Evolutionary conservation across 176 grass and related monocot species (phyloP).

Genomic region (Saccharum spontaneum): DNA sequence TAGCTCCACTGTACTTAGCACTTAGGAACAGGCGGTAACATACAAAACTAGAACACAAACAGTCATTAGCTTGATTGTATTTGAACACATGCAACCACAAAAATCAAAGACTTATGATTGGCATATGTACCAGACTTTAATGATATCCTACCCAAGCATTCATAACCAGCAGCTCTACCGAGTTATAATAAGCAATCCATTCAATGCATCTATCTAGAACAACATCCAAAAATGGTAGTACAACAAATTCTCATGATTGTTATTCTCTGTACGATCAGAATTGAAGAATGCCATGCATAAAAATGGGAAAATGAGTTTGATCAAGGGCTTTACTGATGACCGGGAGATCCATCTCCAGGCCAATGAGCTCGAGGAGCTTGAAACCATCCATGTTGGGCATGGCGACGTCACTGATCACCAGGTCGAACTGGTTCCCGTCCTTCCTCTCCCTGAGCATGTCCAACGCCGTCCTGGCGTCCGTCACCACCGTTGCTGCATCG

Average conservation of each 20-base stretch:
- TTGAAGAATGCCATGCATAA: not conserved
- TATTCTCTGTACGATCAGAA: not conserved
- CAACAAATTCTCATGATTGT: not conserved
- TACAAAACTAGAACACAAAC: too few relatives aligned
- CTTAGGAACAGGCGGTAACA: not conserved
- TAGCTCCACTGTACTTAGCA: not conserved
- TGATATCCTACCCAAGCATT: not conserved
- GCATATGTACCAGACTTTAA: too few relatives aligned
- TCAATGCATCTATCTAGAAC: not conserved
- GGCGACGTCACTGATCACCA: slow-evolving; percentile 62
- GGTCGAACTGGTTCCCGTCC: slow-evolving; percentile 29
- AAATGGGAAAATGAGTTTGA: not conserved
- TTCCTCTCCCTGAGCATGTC: slow-evolving; percentile 48
- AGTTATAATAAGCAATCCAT: not conserved
- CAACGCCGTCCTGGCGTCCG: slow-evolving; percentile 31
- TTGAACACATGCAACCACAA: not conserved
- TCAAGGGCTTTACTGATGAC: slow-evolving; percentile 59
- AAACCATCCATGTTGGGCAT: slow-evolving; percentile 72
- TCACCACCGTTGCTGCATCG: slow-evolving; percentile 39
- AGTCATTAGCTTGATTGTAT: not conserved
- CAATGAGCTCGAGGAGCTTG: slow-evolving; percentile 55
- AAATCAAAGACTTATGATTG: not conserved
- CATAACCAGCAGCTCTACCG: not conserved
- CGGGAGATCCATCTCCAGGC: slow-evolving; percentile 74
- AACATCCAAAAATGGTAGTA: not conserved